These are phyloP conservation scores for Suillus hirtellus DNA, from an alignment of 768 basidiomycete genomes.

Conservation along the genomic window DNA sequence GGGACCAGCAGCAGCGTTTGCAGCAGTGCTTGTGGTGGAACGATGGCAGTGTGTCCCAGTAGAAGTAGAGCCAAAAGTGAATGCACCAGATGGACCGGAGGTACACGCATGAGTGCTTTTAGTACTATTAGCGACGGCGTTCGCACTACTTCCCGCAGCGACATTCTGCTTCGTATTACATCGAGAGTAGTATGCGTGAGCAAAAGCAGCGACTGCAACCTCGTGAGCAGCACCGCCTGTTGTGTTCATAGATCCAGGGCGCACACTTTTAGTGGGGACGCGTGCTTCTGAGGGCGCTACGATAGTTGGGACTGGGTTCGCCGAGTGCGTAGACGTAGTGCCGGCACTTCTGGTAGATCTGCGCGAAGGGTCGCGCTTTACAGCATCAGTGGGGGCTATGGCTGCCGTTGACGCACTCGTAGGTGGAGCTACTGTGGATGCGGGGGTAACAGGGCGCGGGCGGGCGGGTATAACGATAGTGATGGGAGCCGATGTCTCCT, in stretches of 20 bases:
- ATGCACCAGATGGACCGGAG: not conserved
- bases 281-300: no score
- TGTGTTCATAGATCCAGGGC: not conserved
- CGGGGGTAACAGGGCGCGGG: not conserved
- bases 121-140: no score
- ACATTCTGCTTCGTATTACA: not conserved
- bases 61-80: not conserved
- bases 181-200: not conserved
- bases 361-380: not conserved
- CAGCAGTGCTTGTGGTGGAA: not conserved
- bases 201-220: not conserved
- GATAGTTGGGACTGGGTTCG: not conserved
- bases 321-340: not conserved
- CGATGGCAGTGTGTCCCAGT: no score
- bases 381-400: not conserved
- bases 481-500: not conserved
- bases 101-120: no score
- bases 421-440: no score
- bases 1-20: not conserved
- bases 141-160: not conserved
- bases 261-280: not conserved
- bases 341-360: not conserved
- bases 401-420: not conserved
- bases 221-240: not conserved
- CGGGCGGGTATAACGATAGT: not conserved